Base-by-base conservation (phyloP, 1,139 yeast species). In the Geotrichum reessii region DNA sequence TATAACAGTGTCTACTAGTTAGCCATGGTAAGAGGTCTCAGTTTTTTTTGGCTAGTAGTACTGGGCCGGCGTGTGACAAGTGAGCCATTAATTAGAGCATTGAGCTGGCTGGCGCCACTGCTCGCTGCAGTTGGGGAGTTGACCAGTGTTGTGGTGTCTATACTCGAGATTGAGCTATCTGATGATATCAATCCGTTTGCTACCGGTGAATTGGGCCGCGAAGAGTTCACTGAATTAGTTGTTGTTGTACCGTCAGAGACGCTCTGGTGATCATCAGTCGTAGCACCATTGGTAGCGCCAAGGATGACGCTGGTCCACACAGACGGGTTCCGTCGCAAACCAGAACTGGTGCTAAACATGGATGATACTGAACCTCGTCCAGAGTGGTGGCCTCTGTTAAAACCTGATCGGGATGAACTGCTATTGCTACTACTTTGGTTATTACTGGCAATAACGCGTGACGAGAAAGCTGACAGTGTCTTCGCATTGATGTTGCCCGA, bases 401-500 rank as follows among this genome's bases (percentile, higher is more conserved):
- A 28, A 37, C 44, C 24, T 11, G 37, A 14, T 22, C 44, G 28
- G 40, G 42, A 42, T 17, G 49, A 27, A 48, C 31, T 47, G 52
- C 37, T 37, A 21, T 25, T 55, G 48, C 54, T 40, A 37, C 40
- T 37, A 52, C 55, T 54, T 19, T 27, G 33, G 19, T 48, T 40
- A 56, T 47, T 42, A 37, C 33, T 33, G 40, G 44, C 44, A 53
- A 21, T 47, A 28, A 17, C 44, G 50, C 52, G 50, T 12, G 31
- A 52, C 25, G 65, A 73, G 72, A 22, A 37, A 17, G 63, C 57
- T n/a, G 69, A 62, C 14, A 73, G 65, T 3, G 68, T 62, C 17
- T 65, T 60, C 24, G 67, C 61, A 1, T 70, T 60, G 33, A 58
- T 60, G 55, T 53, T 53, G 51, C 60, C 57, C 19, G 59, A 57